Evolutionary conservation across 148 eudicot species (phyloP).

Genomic region (Rhododendron vialii): DNA sequence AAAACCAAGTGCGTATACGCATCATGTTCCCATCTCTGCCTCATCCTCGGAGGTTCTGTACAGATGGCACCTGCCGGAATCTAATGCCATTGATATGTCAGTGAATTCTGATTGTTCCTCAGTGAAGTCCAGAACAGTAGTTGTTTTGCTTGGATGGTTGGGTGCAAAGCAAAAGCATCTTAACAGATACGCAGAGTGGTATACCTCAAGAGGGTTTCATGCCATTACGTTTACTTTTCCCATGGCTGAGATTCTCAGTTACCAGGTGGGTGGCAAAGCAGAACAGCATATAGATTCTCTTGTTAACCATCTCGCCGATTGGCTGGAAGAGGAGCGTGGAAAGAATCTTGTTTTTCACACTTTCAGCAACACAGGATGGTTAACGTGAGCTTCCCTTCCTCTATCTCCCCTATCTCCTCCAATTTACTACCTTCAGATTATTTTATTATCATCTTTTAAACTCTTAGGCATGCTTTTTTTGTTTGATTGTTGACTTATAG

Average conservation of each 20-base stretch:
- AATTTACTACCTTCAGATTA: background rate
- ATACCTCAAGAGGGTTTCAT: constrained; percentile 95
- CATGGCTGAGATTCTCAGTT: constrained; percentile 85
- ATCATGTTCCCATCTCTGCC: constrained; percentile 23
- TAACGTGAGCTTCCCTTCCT: constrained; percentile 59
- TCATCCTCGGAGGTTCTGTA: constrained; percentile 57
- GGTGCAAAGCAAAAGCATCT: constrained; percentile 98
- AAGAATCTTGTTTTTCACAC: constrained; percentile 94
- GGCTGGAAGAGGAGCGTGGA: constrained; percentile 90
- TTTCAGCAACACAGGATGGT: constrained; percentile 98
- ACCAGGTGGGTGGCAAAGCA: constrained; percentile 88
- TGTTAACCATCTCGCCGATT: constrained; percentile 77
- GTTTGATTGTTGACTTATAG: constrained; percentile 29
- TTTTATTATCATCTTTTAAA: background rate
- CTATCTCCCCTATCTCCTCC: background rate
- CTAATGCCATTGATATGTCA: constrained; percentile 39
- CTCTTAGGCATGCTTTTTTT: constrained; percentile 4
- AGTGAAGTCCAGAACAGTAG: constrained; percentile 76
- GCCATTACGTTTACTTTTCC: constrained; percentile 94
- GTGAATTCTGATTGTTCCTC: constrained; percentile 57
- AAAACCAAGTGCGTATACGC: constrained; percentile 45
- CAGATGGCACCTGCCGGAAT: constrained; percentile 90
- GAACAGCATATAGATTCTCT: constrained; percentile 79
- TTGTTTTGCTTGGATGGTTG: constrained; percentile 91
- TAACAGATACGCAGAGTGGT: constrained; percentile 84